Percentiles rank a stretch among this genome's conserved stretches.
Conservation (phyloP, 148 eudicot genomes). For the Euryodendron excelsum region DNA sequence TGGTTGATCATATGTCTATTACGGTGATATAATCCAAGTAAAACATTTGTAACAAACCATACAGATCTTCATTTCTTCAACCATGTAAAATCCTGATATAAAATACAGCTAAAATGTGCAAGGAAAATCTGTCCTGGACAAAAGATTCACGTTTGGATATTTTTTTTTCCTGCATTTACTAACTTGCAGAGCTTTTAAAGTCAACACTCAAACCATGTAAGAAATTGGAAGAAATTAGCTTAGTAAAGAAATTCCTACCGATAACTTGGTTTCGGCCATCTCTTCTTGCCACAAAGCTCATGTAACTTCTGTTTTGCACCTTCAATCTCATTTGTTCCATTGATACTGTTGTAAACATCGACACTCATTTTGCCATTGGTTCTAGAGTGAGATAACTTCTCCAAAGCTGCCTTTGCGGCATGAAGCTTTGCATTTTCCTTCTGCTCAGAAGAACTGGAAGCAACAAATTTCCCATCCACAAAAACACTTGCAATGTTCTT, state of each 20-base stretch:
- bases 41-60: too few relatives aligned
- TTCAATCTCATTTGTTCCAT: slow-evolving; percentile 48
- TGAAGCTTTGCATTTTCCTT: slow-evolving; percentile 65
- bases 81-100: background rate
- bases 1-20: too few relatives aligned
- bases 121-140: background rate
- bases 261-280: slow-evolving; percentile 66
- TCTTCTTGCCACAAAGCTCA: slow-evolving; percentile 62
- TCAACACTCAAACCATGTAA: background rate
- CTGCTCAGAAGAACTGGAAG: slow-evolving; percentile 48
- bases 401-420: slow-evolving; percentile 61
- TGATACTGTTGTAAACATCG: slow-evolving; percentile 17
- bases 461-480: slow-evolving; percentile 50
- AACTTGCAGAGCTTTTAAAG: background rate
- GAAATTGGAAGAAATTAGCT: slow-evolving; percentile 6
- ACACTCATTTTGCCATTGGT: background rate
- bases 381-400: slow-evolving; percentile 22
- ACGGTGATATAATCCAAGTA: too few relatives aligned
- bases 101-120: background rate
- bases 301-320: slow-evolving; percentile 64
- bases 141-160: background rate
- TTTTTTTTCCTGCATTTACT: background rate
- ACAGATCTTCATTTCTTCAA: background rate
- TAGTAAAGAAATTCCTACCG: slow-evolving; percentile 37
- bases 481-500: slow-evolving; percentile 47